These are phyloP conservation scores for Rhizopogon rudus DNA, from an alignment of 768 basidiomycete species.

Conservation along the genomic window DNA sequence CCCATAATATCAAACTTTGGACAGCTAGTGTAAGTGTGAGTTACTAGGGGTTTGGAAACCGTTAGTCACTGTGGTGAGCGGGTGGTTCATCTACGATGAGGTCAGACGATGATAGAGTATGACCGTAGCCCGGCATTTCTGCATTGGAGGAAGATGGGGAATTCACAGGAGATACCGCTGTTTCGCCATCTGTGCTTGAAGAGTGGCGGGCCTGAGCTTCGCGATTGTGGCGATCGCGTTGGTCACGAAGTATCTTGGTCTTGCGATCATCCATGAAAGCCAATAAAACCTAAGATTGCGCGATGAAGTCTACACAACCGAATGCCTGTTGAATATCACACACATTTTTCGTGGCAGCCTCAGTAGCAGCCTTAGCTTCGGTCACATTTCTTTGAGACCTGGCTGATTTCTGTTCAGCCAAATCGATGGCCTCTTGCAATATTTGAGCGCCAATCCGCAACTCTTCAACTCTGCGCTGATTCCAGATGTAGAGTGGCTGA, in stretches of 20 bases:
- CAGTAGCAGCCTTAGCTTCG: constrained; percentile 55
- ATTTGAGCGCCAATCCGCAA: constrained; percentile 62
- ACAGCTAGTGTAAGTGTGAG: no score
- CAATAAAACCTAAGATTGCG: constrained; percentile 55
- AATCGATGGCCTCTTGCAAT: constrained; percentile 54
- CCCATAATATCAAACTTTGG: background rate
- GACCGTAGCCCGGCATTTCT: constrained; percentile 24
- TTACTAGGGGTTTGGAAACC: background rate
- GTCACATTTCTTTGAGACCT: constrained; percentile 42
- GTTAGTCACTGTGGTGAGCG: constrained; percentile 12
- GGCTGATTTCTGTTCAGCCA: constrained; percentile 44
- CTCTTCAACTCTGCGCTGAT: constrained; percentile 45
- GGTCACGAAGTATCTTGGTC: constrained; percentile 45
- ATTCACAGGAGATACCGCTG: background rate
- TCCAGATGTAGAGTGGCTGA: constrained; percentile 70
- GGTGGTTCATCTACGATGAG: constrained; percentile 14
- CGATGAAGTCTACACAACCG: background rate
- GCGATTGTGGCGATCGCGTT: constrained; percentile 53
- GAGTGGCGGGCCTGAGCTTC: constrained; percentile 16
- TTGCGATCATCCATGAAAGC: constrained; percentile 78
- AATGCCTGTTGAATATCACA: background rate
- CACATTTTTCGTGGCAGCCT: constrained; percentile 54
- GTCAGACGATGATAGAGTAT: constrained; percentile 10
- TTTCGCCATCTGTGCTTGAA: background rate
- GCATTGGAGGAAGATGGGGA: background rate